Evolutionary conservation across 306 rosid genomes (phyloP).

Genomic region (Biancaea sappan): DNA sequence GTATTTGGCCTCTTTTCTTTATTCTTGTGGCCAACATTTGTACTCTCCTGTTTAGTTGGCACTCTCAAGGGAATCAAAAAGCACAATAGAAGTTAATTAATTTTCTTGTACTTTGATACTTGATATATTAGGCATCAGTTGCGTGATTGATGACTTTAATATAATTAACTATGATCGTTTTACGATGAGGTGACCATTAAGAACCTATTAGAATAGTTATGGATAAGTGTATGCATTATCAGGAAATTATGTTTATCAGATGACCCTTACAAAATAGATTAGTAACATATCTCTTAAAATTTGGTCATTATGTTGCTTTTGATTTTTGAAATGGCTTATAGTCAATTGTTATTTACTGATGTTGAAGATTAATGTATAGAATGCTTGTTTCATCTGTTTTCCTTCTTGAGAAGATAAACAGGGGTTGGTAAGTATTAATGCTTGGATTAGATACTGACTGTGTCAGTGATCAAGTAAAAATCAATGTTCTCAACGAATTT

Average conservation of each 20-base stretch:
- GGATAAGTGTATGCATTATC: not conserved
- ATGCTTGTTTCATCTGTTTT: not conserved
- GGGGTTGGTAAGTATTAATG: no score
- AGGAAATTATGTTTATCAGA: not conserved
- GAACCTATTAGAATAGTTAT: not conserved
- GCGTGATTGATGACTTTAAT: not conserved
- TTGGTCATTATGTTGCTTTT: not conserved
- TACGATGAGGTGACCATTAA: not conserved
- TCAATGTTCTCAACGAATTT: no score
- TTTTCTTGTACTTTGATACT: conserved; percentile 1
- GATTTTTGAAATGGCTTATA: not conserved
- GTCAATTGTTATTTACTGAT: not conserved
- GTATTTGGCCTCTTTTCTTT: no score
- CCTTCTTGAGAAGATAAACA: no score
- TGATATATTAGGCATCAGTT: conserved; percentile 13
- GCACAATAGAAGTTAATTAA: not conserved
- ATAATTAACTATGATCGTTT: not conserved
- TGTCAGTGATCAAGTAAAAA: no score
- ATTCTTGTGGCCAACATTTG: no score
- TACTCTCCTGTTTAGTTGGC: not conserved
- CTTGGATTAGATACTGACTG: no score
- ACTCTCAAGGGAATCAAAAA: not conserved
- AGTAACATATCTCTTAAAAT: no score
- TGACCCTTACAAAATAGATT: not conserved
- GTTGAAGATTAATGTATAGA: not conserved